Evolutionary conservation across 1,139 yeast genomes (phyloP), one percentile per base, ranked within the genome.

Genomic region (Eremothecium cymbalariae): DNA sequence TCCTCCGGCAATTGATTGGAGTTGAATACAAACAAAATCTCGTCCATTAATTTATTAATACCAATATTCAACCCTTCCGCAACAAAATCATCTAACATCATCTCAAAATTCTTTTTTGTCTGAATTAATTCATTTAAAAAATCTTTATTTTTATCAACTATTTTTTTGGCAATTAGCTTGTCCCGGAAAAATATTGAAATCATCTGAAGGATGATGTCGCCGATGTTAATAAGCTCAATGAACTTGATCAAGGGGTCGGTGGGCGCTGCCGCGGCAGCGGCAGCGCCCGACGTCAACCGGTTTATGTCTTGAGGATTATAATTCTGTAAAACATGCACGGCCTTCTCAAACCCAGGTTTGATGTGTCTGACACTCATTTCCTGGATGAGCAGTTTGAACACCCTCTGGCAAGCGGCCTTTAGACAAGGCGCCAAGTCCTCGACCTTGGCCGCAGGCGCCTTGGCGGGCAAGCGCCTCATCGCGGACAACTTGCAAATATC

Each of bases 51-150:
- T 7, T 86, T 88, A 45, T 84, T 94, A 30, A 90, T 84, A 30
- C 97, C 95, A 12, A 83, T 70, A 50, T 85, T 88, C 25, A 90
- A 67, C 0, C 98, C 98, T 51, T 81, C 85, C 0, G 97, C 98
- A 17, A 90, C 96, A 51, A 72, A 80, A 36, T 76, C 84, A 55
- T 90, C 98, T 7, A 90, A 73, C 62, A 77, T 65, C 8, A 74
- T 75, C 51, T 90, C 98, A 43, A 90, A 72, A 40, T 72, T 72
- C 48, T 82, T 78, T 55, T 90, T 90, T 26, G 77, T 76, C 51
- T 85, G 90, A 32, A 83, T 70, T 3, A 93, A 75, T 13, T 85
- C 83, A 41, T 84, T 78, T 37, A 85, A 64, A 49, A 88, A 82
- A 39, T 93, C 94, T 41, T 72, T 68, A 44, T 79, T 81, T 39